Evolutionary conservation across 192 early-diverging fungal genomes (phyloP), one percentile per base, ranked within the genome.

Genomic region (Linnemannia hyalina): DNA sequence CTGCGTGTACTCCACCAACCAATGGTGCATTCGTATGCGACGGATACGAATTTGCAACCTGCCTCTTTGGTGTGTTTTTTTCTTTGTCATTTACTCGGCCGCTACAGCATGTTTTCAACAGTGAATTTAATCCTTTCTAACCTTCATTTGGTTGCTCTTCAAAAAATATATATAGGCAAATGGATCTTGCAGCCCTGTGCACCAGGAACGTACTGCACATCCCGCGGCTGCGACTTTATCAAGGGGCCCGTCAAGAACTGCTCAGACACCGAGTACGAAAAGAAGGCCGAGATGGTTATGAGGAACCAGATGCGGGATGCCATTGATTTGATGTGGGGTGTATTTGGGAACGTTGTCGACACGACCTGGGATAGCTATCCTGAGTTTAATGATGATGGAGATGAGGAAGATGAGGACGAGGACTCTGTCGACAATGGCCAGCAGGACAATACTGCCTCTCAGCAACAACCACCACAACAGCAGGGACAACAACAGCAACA

Each of bases 141-240:
- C 32, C 18, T 32, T 1, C 68, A 52, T 70, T 22, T 68, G 9
- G 22, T 32, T 9, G 49, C 3, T 32, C 15, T 76, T 13, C 7
- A 65, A 26, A 41, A 16, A 47, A 42, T n/a, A n/a, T n/a, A n/a
- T n/a, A 35, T 75, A 82, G 81, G 75, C 1, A 47, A 54, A 5
- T 81, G 78, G 78, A 22, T 75, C 3, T 32, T 86, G 4, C 79
- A 54, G 10, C 4, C 29, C 5, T 86, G 84, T 32, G 84, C 84
- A 0, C 79, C 84, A 36, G 84, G 80, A 3, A 81, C 84, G 5
- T 75, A 78, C 23, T 86, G 84, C 11, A 86, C 79, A 10, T 32
- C 79, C 20, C 47, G 41, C 26, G 84, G 80, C 35, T 86, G 84
- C 65, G 73, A 81, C 29, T 74, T 74, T 10, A 75, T 77, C 35